Conservation (phyloP, 306 rosid genomes). For the Psophocarpus tetragonolobus region DNA sequence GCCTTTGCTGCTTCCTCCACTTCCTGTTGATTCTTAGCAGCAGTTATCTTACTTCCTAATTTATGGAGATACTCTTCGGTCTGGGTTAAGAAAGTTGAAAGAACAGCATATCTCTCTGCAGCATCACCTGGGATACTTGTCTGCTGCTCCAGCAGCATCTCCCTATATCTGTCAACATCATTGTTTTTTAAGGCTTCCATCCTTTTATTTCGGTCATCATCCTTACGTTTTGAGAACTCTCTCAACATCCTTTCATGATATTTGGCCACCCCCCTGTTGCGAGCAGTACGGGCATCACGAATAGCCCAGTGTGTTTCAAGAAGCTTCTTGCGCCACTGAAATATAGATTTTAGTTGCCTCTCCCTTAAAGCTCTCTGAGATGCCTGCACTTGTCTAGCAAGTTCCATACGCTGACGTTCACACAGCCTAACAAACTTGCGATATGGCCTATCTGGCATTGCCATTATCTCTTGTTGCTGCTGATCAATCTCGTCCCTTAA, state of each 20-base stretch:
- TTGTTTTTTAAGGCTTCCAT: slow-evolving; percentile 98
- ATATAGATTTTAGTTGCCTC: slow-evolving; percentile 90
- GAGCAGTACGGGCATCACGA: slow-evolving; percentile 97
- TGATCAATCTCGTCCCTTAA: slow-evolving; percentile 95
- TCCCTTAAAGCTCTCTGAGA: slow-evolving; percentile 87
- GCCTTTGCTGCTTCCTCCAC: slow-evolving; percentile 90
- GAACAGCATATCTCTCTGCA: slow-evolving; percentile 96
- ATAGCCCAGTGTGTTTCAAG: slow-evolving; percentile 96
- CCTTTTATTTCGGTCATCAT: slow-evolving; percentile 87
- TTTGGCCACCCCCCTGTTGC: slow-evolving; percentile 96
- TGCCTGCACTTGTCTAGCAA: slow-evolving; percentile 88
- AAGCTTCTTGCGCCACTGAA: slow-evolving; percentile 97
- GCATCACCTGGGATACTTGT: slow-evolving; percentile 88
- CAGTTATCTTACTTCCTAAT: slow-evolving; percentile 90
- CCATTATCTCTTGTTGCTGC: slow-evolving; percentile 98
- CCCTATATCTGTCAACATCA: slow-evolving; percentile 97
- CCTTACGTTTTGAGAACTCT: slow-evolving; percentile 93
- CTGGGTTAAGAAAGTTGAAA: slow-evolving; percentile 88
- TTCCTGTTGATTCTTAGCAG: slow-evolving; percentile 90
- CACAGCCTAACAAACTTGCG: slow-evolving; percentile 91
- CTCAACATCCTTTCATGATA: slow-evolving; percentile 93
- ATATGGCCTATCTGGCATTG: slow-evolving; percentile 97
- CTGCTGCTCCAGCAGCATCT: slow-evolving; percentile 95
- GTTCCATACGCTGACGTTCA: slow-evolving; percentile 96
- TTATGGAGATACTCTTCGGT: slow-evolving; percentile 97